Conservation (phyloP, 1,284 basidiomycete species). For the Stygiomarasmius scandens region DNA sequence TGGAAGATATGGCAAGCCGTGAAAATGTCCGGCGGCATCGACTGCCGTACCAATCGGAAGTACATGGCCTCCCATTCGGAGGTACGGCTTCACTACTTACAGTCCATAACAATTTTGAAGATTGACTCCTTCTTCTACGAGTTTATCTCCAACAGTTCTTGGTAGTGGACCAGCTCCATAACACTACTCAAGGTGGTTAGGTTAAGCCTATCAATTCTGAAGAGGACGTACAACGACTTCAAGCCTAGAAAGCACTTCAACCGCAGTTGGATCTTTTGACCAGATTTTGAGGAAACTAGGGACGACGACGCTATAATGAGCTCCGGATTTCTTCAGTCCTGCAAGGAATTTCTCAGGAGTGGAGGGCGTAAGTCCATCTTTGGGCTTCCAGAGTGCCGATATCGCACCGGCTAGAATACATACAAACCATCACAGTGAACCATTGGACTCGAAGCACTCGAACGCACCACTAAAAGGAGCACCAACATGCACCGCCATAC, state of each 20-base stretch:
- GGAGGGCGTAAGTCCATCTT: neutral
- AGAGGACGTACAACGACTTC: conserved; percentile 24
- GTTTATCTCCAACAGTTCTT: conserved; percentile 21
- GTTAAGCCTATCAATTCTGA: neutral
- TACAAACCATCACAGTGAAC: too few species aligned
- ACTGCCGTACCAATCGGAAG: too few species aligned
- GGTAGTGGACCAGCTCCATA: neutral
- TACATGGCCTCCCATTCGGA: too few species aligned
- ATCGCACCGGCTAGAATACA: neutral
- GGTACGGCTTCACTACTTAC: too few species aligned
- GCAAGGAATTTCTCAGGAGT: neutral
- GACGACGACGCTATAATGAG: conserved; percentile 23
- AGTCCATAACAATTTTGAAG: conserved; percentile 19
- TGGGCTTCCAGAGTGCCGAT: neutral
- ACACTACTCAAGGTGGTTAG: neutral
- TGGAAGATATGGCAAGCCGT: too few species aligned
- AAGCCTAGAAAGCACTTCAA: conserved; percentile 21
- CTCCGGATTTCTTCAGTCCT: neutral
- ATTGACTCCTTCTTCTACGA: conserved; percentile 19
- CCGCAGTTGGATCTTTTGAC: conserved; percentile 28
- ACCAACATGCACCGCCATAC: neutral
- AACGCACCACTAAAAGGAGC: neutral
- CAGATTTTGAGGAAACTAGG: conserved; percentile 40
- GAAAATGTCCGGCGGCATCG: too few species aligned
- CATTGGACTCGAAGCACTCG: too few species aligned